Conservation (phyloP, 208 protist genomes). For the Herpetomonas samuelpessoai region DNA sequence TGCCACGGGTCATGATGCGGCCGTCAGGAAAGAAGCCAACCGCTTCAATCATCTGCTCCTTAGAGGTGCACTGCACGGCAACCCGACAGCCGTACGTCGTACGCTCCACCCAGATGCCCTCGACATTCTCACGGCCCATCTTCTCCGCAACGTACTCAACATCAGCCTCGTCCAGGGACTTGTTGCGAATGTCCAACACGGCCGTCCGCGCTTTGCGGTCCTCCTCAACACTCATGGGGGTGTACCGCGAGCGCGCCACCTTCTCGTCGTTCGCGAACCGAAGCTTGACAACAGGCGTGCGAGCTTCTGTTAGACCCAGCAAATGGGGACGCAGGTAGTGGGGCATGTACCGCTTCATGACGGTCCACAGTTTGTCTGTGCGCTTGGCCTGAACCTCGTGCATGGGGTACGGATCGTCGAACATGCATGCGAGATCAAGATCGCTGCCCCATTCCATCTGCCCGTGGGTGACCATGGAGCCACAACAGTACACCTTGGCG, state of each 20-base stretch:
- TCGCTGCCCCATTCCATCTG: slow-evolving; percentile 92
- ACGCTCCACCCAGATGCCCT: slow-evolving; percentile 84
- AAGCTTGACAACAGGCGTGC: slow-evolving; percentile 86
- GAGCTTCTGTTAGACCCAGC: slow-evolving; percentile 68
- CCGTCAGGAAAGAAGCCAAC: slow-evolving; percentile 88
- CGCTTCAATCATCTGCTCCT: slow-evolving; percentile 83
- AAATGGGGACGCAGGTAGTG: slow-evolving; percentile 80
- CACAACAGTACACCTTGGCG: slow-evolving; percentile 88
- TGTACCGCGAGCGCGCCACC: slow-evolving; percentile 71
- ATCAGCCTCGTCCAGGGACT: slow-evolving; percentile 52
- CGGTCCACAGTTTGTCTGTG: slow-evolving; percentile 84
- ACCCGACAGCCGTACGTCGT: slow-evolving; percentile 83
- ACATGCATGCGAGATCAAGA: slow-evolving; percentile 86
- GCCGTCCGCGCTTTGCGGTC: slow-evolving; percentile 84
- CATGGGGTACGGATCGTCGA: slow-evolving; percentile 84
- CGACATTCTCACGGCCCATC: slow-evolving; percentile 74
- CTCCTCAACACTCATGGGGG: slow-evolving; percentile 76
- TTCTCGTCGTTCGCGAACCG: slow-evolving; percentile 82
- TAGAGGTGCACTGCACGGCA: slow-evolving; percentile 75
- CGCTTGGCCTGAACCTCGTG: slow-evolving; percentile 81
- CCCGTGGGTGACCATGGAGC: slow-evolving; percentile 83
- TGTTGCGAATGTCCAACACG: slow-evolving; percentile 77
- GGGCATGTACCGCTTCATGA: slow-evolving; percentile 85
- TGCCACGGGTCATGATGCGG: slow-evolving; percentile 80
- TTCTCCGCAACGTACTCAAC: slow-evolving; percentile 84